Evolutionary conservation across 106 monocot species (phyloP).

Genomic region (Acanthochlamys bracteata): DNA sequence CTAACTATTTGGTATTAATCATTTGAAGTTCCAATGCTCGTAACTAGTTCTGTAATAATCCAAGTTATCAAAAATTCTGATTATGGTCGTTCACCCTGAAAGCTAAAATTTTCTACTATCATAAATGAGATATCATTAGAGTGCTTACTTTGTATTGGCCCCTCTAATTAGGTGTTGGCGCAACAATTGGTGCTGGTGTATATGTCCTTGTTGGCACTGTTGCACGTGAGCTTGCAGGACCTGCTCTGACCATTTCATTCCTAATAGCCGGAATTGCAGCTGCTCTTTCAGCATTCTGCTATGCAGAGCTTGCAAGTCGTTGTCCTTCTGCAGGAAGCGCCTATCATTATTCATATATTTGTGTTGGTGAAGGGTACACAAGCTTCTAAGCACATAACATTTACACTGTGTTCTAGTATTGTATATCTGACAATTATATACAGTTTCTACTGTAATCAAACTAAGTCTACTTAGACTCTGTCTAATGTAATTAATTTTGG

Average conservation of each 20-base stretch:
- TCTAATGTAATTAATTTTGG: too few relatives aligned
- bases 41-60: too few relatives aligned
- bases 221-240: constrained; percentile 86
- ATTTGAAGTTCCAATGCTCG: too few relatives aligned
- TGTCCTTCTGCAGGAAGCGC: constrained; percentile 99
- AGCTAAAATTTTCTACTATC: too few relatives aligned
- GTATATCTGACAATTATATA: too few relatives aligned
- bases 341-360: constrained; percentile 98
- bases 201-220: constrained; percentile 98
- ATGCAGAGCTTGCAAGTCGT: constrained; percentile 96
- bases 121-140: too few relatives aligned
- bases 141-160: neutral
- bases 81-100: too few relatives aligned
- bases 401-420: too few relatives aligned
- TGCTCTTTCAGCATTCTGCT: constrained; percentile 95
- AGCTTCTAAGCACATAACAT: neutral
- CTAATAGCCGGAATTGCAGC: constrained; percentile 96
- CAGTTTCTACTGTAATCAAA: too few relatives aligned
- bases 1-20: too few relatives aligned
- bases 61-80: too few relatives aligned
- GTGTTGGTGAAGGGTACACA: constrained; percentile 91
- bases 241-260: constrained; percentile 90
- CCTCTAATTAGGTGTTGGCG: constrained; percentile 61
- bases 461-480: too few relatives aligned
- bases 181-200: constrained; percentile 95